phyloP scores from a whole-genome alignment of 495 filamentous ascomycete genomes.

The Baudoinia panamericana region DNA sequence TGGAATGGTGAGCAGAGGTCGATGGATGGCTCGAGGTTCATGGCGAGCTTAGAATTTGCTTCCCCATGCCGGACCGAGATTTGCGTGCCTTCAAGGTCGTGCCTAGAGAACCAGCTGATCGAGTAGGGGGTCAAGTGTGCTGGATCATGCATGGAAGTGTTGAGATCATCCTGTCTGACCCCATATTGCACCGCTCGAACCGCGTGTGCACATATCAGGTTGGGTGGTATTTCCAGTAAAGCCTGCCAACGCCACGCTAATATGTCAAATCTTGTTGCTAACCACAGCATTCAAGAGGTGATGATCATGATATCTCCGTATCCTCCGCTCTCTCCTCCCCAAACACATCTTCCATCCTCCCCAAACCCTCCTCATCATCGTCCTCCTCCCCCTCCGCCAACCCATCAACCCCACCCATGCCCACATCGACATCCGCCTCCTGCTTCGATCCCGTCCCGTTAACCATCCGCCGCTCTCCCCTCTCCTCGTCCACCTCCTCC shows the following conservation, averaged over 20 bases:
- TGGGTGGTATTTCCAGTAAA: too few relatives aligned
- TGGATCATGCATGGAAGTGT: too few relatives aligned
- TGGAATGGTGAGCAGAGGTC: too few relatives aligned
- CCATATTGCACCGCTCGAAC: too few relatives aligned
- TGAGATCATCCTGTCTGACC: too few relatives aligned
- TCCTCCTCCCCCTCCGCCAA: conserved; percentile 36
- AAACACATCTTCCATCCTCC: conserved; percentile 20
- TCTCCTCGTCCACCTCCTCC: conserved; percentile 33
- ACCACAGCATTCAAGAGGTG: not conserved
- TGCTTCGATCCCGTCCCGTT: not conserved
- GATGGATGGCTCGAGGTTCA: too few relatives aligned
- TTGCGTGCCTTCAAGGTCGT: too few relatives aligned
- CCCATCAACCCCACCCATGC: conserved; percentile 68
- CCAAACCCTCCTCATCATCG: conserved; percentile 21
- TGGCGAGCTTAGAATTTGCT: too few relatives aligned
- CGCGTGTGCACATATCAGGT: too few relatives aligned
- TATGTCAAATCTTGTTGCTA: not conserved
- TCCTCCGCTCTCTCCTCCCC: conserved; percentile 11
- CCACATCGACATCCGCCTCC: conserved; percentile 38
- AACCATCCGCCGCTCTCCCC: not conserved
- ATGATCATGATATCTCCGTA: conserved; percentile 1
- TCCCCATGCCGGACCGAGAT: too few relatives aligned
- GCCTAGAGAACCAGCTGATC: too few relatives aligned
- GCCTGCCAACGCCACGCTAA: conserved; percentile 4
- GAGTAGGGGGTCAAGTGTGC: too few relatives aligned